phyloP scores from a whole-genome alignment of 139 green algal genomes.

The Chlamydomonas incerta region DNA sequence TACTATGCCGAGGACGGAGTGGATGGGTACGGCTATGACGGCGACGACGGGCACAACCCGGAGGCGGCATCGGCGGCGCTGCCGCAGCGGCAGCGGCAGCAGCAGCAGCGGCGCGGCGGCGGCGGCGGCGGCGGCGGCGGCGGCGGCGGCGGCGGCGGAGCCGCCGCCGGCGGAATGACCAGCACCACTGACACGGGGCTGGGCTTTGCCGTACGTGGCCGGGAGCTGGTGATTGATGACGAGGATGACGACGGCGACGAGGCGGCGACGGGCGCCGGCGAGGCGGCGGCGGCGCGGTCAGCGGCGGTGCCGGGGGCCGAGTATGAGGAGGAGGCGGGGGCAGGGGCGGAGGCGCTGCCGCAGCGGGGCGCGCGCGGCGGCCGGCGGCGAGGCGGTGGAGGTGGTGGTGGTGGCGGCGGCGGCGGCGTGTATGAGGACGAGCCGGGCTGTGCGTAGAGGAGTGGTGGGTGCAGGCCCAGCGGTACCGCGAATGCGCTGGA shows the following conservation, averaged over 20 bases:
- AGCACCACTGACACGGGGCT: background rate
- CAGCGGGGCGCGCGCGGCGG: background rate
- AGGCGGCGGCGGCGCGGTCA: background rate
- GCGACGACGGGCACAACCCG: background rate
- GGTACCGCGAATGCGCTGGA: no score
- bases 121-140: background rate
- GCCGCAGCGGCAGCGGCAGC: background rate
- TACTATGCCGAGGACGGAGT: background rate
- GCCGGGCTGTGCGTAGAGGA: slow-evolving; percentile 7
- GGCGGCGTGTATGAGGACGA: slow-evolving; percentile 16
- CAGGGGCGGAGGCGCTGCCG: slow-evolving; percentile 14
- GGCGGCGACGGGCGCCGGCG: background rate
- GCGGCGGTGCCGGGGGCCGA: background rate
- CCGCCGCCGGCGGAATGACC: background rate
- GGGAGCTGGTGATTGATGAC: slow-evolving; percentile 28
- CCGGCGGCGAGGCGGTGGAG: background rate
- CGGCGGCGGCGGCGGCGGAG: background rate
- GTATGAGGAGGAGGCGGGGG: background rate
- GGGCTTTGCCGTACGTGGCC: background rate
- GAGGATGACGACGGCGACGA: background rate
- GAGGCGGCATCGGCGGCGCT: background rate
- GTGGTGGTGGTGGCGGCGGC: background rate
- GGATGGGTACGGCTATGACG: background rate
- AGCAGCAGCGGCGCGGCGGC: background rate
- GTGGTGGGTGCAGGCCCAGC: background rate